Base-by-base conservation (phyloP, 495 filamentous ascomycete genomes). In the Hypomontagnella monticulosa region DNA sequence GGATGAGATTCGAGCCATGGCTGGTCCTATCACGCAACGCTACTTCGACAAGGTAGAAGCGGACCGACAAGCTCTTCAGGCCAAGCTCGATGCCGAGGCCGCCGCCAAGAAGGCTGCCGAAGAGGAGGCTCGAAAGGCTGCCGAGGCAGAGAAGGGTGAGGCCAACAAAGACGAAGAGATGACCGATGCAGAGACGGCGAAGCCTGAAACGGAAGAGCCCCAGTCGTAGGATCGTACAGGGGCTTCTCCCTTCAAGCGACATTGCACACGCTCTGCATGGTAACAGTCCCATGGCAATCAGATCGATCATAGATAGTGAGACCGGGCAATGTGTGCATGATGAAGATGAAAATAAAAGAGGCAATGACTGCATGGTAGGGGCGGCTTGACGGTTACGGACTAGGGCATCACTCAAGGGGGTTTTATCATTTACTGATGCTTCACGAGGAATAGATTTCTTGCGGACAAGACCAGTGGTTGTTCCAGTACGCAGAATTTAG, bases 21-120 rank as follows among this genome's bases (percentile, higher is more conserved):
- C 92, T 46, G 94, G 93, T 14, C 96, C 95, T 61, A 91, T 99
- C 77, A 88, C 93, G 48, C 93, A 97, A 81, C 89, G 93, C 57
- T 93, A 97, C 86, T 90, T 91, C 73, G 95, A 99, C 78, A 97
- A 96, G 83, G 79, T 90, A 58, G 93, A 98, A 73, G 89, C 88
- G 58, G 93, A 97, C 79, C 90, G 93, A 38, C 87, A 93, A 72
- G 90, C 88, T 7, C 71, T 90, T 19, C 86, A 86, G 70, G 88
- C 91, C 71, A 87, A 83, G 40, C 84, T 92, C 61, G 92, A 97
- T 69, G 93, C 96, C 71, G 90, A 89, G 55, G 87, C 88, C 57
- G 90, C 92, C 5, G 88, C 89, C 77, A 94, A 93, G 82, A 88
- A 88, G 71, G 85, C 84, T 51, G 87, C 87, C 50, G 89, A 90